Base-by-base conservation (phyloP, 2,329 filamentous ascomycete genomes). In the Fusarium buxicola region DNA sequence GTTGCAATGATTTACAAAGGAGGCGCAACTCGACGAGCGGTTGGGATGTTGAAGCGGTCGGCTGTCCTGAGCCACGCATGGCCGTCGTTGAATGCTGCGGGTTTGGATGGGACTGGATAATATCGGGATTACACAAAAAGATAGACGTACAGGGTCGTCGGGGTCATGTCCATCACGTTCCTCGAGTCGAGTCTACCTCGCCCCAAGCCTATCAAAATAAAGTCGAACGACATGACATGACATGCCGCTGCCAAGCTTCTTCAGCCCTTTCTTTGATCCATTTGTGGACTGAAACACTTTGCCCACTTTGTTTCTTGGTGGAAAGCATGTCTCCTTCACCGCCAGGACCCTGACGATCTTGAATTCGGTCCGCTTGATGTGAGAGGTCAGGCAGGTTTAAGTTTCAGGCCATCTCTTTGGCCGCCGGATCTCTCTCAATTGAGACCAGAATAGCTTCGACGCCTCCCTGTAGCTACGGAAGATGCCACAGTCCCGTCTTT, bases 1-100 rank as follows among this genome's bases (percentile, higher is more conserved):
- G 6, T 31, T 41, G 28, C 28, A 27, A 50, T 13, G 11, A 62
- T 44, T 34, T 57, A 61, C 43, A 62, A 16, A 45, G 45, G 48
- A 16, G 28, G 44, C 16, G 48, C 31, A 48, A 27, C 39, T 35
- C 31, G 39, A 38, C 38, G 15, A 38, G n/a, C 43, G 39, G 46
- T 36, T 46, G 47, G 45, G 34, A 48, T 34, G 46, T 30, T 25
- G 24, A 40, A 18, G 49, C 16, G 15, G 40, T 44, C 15, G 32
- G 49, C 34, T 39, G 31, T 15, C 28, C 49, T 41, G 40, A 60
- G 55, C 59, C 49, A 62, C 51, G 18, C 46, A 65, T 30, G 41
- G 36, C 39, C 21, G 30, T 38, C 45, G 24, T 30, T 41, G 36
- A 36, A 45, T 36, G 25, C 30, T 34, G 21, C 25, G n/a, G 8